Base-by-base conservation (phyloP, 345 rosid species). In the Acer campestre region DNA sequence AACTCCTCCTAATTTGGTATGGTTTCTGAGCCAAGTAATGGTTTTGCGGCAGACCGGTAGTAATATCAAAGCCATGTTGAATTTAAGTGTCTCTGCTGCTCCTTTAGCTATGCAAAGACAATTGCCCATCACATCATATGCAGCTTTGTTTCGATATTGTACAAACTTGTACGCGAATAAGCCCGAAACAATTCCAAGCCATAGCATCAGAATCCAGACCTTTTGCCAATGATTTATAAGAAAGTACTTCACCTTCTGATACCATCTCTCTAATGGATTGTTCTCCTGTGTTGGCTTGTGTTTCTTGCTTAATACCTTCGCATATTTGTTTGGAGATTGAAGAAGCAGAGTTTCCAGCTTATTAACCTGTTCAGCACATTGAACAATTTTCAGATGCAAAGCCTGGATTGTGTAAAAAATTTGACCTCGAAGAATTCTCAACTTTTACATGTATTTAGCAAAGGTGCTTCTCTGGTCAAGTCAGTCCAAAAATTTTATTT, bases 1-100 rank as follows among this genome's bases (percentile, higher is more conserved):
- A 3, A 74, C 86, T 12, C 56, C 75, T 1, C 98, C 93, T 65
- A 94, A 73, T 82, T 87, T 91, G 44, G 95, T 92, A 83, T 92
- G 91, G 88, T 89, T 92, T 78, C 98, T 83, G 6, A 94, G 92
- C 98, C 98, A 92, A 53, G 98, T 94, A 46, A 94, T 92, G 68
- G 95, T 92, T 78, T 94, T 94, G 4, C 98, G 85, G 82, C 97
- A 94, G 17, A 92, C 93, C 3, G 98, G 97, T 6, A 92, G 75
- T 40, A 94, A 76, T 58, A 94, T 91, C 75, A 94, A 83, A 42
- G 97, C 97, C 98, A 94, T 94, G 82, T 94, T 94, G 93, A 94
- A 90, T 70, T 92, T 94, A 48, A 85, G 89, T 0, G 91, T 92
- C 89, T 94, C 98, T 0, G 94, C 98, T 14, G 92, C 94, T 25